phyloP scores from a whole-genome alignment of 176 grass and related monocot genomes.

The Cenchrus fungigraminus region DNA sequence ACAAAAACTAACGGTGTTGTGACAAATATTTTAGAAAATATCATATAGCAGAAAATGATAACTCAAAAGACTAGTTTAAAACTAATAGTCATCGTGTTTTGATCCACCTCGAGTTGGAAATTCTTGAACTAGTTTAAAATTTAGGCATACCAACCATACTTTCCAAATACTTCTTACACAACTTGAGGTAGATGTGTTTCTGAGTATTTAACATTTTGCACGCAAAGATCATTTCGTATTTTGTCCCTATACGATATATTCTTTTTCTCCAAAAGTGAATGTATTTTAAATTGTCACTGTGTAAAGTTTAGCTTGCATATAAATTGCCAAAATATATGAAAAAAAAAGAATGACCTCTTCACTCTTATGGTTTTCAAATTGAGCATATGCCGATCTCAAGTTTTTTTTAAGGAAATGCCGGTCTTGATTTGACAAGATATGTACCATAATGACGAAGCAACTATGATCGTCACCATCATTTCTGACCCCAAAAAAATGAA shows the following conservation, averaged over 20 bases:
- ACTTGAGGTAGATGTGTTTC: too few relatives aligned
- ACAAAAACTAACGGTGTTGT: background rate
- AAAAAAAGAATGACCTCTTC: too few relatives aligned
- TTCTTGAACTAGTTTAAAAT: background rate
- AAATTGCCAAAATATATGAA: too few relatives aligned
- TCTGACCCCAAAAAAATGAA: background rate
- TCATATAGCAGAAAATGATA: background rate
- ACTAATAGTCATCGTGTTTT: background rate
- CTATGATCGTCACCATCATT: background rate
- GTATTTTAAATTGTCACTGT: too few relatives aligned
- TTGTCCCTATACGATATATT: too few relatives aligned
- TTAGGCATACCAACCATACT: background rate
- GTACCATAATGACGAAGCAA: background rate
- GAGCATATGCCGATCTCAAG: background rate
- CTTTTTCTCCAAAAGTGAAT: too few relatives aligned
- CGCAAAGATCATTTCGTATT: too few relatives aligned
- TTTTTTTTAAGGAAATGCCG: background rate
- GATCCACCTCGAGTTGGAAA: background rate
- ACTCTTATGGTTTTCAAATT: too few relatives aligned
- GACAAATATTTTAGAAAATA: background rate
- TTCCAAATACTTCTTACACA: too few relatives aligned
- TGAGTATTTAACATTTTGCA: too few relatives aligned
- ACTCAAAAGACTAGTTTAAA: background rate
- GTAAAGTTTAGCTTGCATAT: background rate
- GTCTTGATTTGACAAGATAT: background rate